phyloP scores from a whole-genome alignment of 2,329 filamentous ascomycete genomes.

The Rhexocercosporidium sp. region DNA sequence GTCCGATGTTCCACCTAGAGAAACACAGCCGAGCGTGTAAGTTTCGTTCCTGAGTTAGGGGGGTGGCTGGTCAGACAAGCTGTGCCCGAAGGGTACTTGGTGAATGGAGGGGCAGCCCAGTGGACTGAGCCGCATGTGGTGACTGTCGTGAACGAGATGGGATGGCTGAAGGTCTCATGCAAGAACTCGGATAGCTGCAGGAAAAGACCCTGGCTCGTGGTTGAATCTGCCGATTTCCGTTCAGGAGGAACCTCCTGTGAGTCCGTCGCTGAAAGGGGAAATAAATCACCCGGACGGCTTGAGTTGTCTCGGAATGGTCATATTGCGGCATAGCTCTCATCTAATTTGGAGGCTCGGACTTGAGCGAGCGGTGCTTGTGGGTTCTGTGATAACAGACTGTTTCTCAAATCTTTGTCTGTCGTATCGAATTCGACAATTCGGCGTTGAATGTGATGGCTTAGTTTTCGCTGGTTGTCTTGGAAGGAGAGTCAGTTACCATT shows the following conservation, averaged over 20 bases:
- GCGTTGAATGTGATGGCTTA: too few relatives aligned
- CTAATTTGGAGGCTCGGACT: neutral
- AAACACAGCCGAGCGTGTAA: neutral
- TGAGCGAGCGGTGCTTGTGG: neutral
- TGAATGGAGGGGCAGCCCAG: too few relatives aligned
- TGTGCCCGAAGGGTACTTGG: neutral
- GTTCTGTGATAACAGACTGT: neutral
- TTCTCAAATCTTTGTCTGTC: neutral
- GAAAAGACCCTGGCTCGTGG: neutral
- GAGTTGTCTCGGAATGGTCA: neutral
- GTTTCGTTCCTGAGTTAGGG: neutral
- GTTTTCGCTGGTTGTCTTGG: too few relatives aligned
- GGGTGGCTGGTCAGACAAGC: neutral
- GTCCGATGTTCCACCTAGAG: neutral
- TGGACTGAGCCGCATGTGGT: too few relatives aligned
- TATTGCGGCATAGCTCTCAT: neutral
- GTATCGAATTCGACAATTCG: neutral
- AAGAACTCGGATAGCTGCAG: neutral
- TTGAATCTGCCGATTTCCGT: neutral
- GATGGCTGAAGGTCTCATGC: neutral
- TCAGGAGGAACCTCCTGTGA: neutral
- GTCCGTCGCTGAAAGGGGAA: neutral
- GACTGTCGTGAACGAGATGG: too few relatives aligned
- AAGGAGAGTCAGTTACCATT: neutral
- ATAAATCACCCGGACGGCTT: neutral